Percentiles rank a stretch among this genome's conserved stretches.
phyloP scores from a whole-genome alignment of 768 basidiomycete genomes.

The Suillus paluster region DNA sequence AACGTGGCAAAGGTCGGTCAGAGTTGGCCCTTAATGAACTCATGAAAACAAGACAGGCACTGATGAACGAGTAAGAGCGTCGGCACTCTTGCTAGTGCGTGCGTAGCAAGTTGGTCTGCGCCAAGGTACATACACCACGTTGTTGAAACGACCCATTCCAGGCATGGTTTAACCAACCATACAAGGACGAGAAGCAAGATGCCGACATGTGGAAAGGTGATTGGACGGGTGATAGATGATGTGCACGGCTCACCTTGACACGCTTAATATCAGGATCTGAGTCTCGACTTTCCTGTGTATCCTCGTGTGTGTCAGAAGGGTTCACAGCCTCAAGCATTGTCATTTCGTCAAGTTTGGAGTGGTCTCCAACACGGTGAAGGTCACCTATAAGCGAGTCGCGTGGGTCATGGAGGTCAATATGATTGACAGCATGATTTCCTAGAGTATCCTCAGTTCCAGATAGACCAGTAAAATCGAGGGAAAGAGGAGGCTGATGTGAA shows the following conservation, averaged over 20 bases:
- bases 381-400: constrained; percentile 38
- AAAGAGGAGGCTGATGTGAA: constrained; percentile 37
- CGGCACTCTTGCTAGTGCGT: constrained; percentile 22
- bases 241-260: constrained; percentile 67
- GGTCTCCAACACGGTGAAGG: constrained; percentile 39
- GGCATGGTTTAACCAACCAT: constrained; percentile 23
- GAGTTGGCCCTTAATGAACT: constrained; percentile 34
- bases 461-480: constrained; percentile 33
- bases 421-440: constrained; percentile 29
- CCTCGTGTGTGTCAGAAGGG: constrained; percentile 50
- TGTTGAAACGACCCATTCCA: constrained; percentile 27
- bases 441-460: constrained; percentile 28
- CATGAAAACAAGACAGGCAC: constrained; percentile 29
- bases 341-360: constrained; percentile 37
- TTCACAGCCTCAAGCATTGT: constrained; percentile 40
- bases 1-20: constrained; percentile 32
- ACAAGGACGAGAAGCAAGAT: constrained; percentile 16
- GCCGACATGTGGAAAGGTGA: constrained; percentile 19
- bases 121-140: constrained; percentile 23
- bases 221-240: constrained; percentile 21
- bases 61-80: constrained; percentile 24
- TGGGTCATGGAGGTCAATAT: constrained; percentile 32
- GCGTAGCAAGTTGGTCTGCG: constrained; percentile 14
- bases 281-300: constrained; percentile 64
- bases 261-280: constrained; percentile 79